Evolutionary conservation across 2,329 filamentous ascomycete species (phyloP).

Genomic region (Zopfia rhizophila): DNA sequence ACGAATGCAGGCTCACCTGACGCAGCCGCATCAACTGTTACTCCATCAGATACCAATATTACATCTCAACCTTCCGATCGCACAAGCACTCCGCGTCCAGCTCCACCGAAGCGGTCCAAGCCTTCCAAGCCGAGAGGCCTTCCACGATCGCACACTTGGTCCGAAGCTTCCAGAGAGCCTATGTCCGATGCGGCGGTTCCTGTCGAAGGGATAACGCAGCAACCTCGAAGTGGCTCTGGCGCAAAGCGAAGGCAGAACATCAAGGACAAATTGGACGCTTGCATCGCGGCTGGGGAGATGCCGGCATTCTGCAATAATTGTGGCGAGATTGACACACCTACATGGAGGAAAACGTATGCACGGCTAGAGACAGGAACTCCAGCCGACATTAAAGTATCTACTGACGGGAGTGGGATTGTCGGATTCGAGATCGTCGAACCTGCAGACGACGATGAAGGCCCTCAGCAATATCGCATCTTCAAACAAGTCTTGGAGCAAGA

Average conservation of each 20-base stretch:
- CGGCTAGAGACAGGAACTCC: constrained; percentile 78
- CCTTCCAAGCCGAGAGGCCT: constrained; percentile 40
- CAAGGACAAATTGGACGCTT: constrained; percentile 64
- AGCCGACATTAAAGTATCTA: constrained; percentile 74
- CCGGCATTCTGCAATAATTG: constrained; percentile 93
- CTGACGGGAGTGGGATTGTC: constrained; percentile 75
- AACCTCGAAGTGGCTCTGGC: constrained; percentile 59
- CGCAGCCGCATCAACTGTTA: constrained; percentile 12
- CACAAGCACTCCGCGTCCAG: constrained; percentile 14
- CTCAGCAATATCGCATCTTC: constrained; percentile 76
- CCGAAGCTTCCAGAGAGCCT: constrained; percentile 37
- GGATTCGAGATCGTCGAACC: constrained; percentile 45
- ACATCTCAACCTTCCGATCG: constrained; percentile 13
- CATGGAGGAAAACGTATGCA: constrained; percentile 94
- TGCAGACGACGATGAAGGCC: constrained; percentile 66
- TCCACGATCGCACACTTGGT: constrained; percentile 51
- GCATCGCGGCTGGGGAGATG: constrained; percentile 81
- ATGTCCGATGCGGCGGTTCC: constrained; percentile 45
- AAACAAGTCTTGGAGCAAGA: constrained; percentile 77
- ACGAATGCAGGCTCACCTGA: constrained; percentile 34
- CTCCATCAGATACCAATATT: constrained; percentile 1
- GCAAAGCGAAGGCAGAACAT: constrained; percentile 75
- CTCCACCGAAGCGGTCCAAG: constrained; percentile 20
- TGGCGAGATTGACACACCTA: constrained; percentile 93
- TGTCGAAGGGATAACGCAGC: constrained; percentile 26